Conservation (phyloP, 495 filamentous ascomycete genomes). For the Lineolata rhizophorae region DNA sequence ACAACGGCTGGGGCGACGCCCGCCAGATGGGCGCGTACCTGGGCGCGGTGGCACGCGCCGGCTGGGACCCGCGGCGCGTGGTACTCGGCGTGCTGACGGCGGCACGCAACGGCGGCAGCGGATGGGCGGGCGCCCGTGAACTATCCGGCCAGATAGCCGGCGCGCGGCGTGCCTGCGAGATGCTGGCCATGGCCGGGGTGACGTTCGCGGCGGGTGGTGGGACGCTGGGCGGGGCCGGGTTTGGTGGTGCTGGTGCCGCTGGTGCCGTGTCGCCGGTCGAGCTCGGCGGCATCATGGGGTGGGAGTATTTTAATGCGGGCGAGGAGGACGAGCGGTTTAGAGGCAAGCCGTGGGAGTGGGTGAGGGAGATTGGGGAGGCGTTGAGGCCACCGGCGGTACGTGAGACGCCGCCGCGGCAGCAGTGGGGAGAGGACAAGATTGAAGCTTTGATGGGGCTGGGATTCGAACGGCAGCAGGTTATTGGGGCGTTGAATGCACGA, state of each 20-base stretch:
- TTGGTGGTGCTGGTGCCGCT: too few species aligned
- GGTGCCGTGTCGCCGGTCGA: too few species aligned
- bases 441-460: too few species aligned
- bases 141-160: conserved; percentile 8
- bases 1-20: conserved; percentile 22
- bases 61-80: conserved; percentile 19
- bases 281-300: conserved; percentile 26
- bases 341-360: conserved; percentile 18
- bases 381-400: too few species aligned
- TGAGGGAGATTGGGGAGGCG: conserved; percentile 6
- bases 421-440: too few species aligned
- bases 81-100: conserved; percentile 22
- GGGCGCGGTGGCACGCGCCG: conserved; percentile 13
- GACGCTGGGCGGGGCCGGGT: too few species aligned
- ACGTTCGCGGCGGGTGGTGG: too few species aligned
- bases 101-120: conserved; percentile 15
- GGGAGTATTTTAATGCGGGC: conserved; percentile 24
- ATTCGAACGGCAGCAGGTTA: too few species aligned
- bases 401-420: too few species aligned
- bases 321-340: conserved; percentile 5
- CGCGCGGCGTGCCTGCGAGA: conserved; percentile 3
- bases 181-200: conserved; percentile 9
- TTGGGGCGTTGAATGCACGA: too few species aligned
- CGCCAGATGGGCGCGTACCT: conserved; percentile 16
- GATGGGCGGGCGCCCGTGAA: conserved; percentile 13